These are phyloP conservation scores for Mycena haematopus DNA, from an alignment of 768 basidiomycete species.

Conservation along the genomic window DNA sequence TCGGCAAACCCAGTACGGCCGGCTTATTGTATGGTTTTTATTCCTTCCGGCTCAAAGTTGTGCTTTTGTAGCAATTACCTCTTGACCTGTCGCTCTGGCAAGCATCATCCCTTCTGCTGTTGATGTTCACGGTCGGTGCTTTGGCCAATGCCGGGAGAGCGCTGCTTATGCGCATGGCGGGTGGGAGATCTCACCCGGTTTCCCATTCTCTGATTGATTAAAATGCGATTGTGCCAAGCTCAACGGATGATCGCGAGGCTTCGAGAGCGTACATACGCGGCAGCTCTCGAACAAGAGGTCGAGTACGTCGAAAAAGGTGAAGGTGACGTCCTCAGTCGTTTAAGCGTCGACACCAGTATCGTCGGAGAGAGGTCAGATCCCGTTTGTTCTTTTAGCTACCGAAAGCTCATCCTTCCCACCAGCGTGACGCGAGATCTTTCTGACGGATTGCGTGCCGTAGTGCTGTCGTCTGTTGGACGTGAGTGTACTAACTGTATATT, in stretches of 20 bases:
- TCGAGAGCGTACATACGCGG: slow-evolving; percentile 81
- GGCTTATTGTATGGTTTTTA: no score
- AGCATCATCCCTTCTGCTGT: slow-evolving; percentile 75
- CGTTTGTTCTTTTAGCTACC: not conserved
- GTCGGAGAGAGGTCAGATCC: slow-evolving; percentile 83
- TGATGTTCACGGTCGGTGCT: slow-evolving; percentile 87
- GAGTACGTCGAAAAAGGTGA: slow-evolving; percentile 93
- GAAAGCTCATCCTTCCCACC: slow-evolving; percentile 4
- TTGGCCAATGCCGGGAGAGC: slow-evolving; percentile 84
- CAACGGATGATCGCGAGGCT: slow-evolving; percentile 91
- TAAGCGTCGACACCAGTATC: slow-evolving; percentile 91
- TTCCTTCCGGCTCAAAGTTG: not conserved
- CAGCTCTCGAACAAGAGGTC: slow-evolving; percentile 88
- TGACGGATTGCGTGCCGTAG: slow-evolving; percentile 81
- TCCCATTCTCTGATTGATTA: not conserved
- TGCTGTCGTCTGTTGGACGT: slow-evolving; percentile 96
- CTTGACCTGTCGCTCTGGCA: slow-evolving; percentile 80
- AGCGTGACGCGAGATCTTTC: slow-evolving; percentile 83
- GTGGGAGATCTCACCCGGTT: slow-evolving; percentile 41
- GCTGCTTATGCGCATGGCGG: slow-evolving; percentile 86
- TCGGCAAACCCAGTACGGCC: slow-evolving; percentile 69
- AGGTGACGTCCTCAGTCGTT: slow-evolving; percentile 90
- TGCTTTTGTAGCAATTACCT: slow-evolving; percentile 66
- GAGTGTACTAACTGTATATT: slow-evolving; percentile 39
- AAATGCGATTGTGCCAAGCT: slow-evolving; percentile 43